Evolutionary conservation across 2,329 filamentous ascomycete genomes (phyloP), one percentile per base, ranked within the genome.

Genomic region (Hymenoscyphus repandus): DNA sequence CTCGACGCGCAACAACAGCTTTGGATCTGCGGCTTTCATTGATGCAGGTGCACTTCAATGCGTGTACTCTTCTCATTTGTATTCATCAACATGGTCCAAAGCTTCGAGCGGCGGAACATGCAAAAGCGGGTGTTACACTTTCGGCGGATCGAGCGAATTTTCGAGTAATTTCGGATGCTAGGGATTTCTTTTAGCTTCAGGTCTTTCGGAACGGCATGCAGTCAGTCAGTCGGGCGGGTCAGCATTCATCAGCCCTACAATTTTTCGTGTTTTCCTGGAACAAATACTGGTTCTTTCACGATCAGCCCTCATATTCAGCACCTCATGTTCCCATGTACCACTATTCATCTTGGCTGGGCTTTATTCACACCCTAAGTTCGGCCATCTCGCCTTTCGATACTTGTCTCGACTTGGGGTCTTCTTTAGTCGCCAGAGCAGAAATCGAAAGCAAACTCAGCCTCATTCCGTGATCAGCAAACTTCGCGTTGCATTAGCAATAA

Each of bases 21-120:
- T 64, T 66, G 64, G 64, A 60, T 66, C 62, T 59, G 60, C 64
- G 61, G 55, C 53, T 66, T 65, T 66, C 62, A 60, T 64, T 65
- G 61, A 64, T 66, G 64, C 64, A 60, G 62, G 62, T 61, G 63
- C 59, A 61, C 60, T 57, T 62, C 58, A 60, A 64, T 58, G 58
- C 54, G 59, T 62, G 53, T 62, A 56, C 50, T 60, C 56, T 59
- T 62, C 56, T 63, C 58, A 41, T 63, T 62, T 63, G 56, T 64
- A 50, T 61, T 64, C 58, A 58, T 63, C 59, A 59, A 61, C 58
- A 60, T 62, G 61, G 59, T 64, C 62, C 60, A 62, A 62, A 62
- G 60, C 59, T 67, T 60, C 61, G 64, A 60, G 63, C 59, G 61
- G 57, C 63, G 63, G 63, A 64, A 60, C 56, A 60, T 60, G 57